Base-by-base conservation (phyloP, 208 protist species). In the Angomonas ambiguus region DNA sequence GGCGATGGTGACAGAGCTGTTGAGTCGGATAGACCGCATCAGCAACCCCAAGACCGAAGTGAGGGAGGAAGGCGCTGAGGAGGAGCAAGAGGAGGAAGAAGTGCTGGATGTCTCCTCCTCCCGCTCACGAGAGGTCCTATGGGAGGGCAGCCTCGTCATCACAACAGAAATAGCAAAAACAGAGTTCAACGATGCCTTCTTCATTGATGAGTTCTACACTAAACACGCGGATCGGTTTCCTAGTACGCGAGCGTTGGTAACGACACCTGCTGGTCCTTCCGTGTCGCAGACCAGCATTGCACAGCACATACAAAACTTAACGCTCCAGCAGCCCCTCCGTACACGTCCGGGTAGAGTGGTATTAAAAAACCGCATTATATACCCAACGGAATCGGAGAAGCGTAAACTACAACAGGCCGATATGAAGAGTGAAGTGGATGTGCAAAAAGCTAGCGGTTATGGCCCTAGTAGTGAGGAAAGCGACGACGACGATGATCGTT, bases 151-250 rank as follows among this genome's bases (percentile, higher is more conserved):
- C 41, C 71, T 94, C 24, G 83, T 91, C 62, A 86, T 96, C 59
- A 72, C 81, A 22, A 77, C 87, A 22, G 74, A 83, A 51, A 57
- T 93, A 13, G 87, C 88, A 13, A 69, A 84, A 32, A 94, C 71
- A 42, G 48, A 74, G 49, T 85, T 88, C 66, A 96, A 96, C 76
- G 88, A 96, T 61, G 51, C 77, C 10, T 96, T 96, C 74, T 68
- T 94, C 38, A 83, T 96, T 38, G 87, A 94, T 59, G 91, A 94
- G 59, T 96, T 94, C 67, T 96, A 96, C 81, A 67, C 79, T 6
- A 31, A 72, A n/a, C 28, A 96, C 77, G 68, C 78, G 6, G 71
- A 71, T 2, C 67, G 74, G 31, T 94, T 90, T 72, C 87, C 85
- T 5, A 82, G 72, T 28, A 71, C 71, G 41, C 77, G 87, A 22